Base-by-base conservation (phyloP, 176 grass and related monocot species). In the Otatea glauca region DNA sequence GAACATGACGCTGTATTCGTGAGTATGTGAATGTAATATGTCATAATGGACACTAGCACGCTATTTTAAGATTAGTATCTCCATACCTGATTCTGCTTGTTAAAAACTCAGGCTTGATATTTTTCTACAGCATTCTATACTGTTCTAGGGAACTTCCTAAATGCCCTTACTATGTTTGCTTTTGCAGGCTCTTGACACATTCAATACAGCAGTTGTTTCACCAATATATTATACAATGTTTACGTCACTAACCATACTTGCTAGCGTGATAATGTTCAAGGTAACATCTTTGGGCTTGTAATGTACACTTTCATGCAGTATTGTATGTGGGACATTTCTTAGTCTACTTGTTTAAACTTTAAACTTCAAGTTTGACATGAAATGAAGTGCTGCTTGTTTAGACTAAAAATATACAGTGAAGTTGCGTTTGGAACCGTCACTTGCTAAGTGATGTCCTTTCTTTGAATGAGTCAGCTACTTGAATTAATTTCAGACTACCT, bases 241-340 rank as follows among this genome's bases (percentile, higher is more conserved):
- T 81, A 97, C 94, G 56, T 94, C 94, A 25, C 86, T 97, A 75
- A 97, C 94, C 68, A 94, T 97, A 86, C 89, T 97, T 88, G 94
- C 94, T 55, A 97, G 94, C 21, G 90, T 97, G 81, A 97, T 97
- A 80, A 97, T 97, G 94, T 97, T 97, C 86, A 97, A 97, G 94
- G 94, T 97, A 92, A 88, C 23, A 32, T 76, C 58, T 65, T 84
- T 74, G 77, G 13, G 13, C 37, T 53, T n/a, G n/a, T n/a, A n/a
- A n/a, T 86, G 5, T 63, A 54, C 50, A 5, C 38, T 21, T 43
- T 21, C 41, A 55, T 61, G 65, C 17, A 29, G 13, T 65, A 25
- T 23, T 53, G 29, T 73, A 18, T 51, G 12, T 9, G 1, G 2
- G 10, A 13, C 23, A n/a, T 34, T 82, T 77, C 66, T 47, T 77